phyloP scores from a whole-genome alignment of 1,139 yeast genomes.

The Geotrichum restrictum region DNA sequence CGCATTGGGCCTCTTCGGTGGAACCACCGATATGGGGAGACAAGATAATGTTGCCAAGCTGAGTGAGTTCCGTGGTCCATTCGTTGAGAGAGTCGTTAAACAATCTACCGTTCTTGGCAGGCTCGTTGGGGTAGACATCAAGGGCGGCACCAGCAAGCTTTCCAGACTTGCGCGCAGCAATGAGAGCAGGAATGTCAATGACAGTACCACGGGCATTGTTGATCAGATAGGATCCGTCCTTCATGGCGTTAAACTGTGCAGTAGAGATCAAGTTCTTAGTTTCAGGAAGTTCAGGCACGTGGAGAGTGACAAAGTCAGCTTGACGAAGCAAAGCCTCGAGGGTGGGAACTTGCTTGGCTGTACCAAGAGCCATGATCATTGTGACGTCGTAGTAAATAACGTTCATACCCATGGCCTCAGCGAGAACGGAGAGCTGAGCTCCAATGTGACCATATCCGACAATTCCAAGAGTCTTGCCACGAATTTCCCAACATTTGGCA shows the following conservation, averaged over 20 bases:
- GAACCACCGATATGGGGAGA: conserved; percentile 99
- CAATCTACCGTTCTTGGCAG: conserved; percentile 88
- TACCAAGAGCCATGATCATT: conserved; percentile 95
- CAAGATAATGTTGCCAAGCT: conserved; percentile 81
- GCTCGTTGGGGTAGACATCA: conserved; percentile 96
- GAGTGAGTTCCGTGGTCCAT: conserved; percentile 80
- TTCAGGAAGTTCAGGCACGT: conserved; percentile 92
- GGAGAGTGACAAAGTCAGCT: conserved; percentile 88
- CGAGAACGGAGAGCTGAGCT: conserved; percentile 90
- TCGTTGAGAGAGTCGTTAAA: conserved; percentile 68
- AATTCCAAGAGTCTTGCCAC: conserved; percentile 97
- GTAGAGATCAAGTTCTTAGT: conserved; percentile 86
- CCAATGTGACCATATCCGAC: conserved; percentile 99
- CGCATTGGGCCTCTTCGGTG: conserved; percentile 97
- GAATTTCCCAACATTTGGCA: conserved; percentile 96
- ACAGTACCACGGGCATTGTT: conserved; percentile 98
- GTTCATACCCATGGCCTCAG: conserved; percentile 97
- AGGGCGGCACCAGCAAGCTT: conserved; percentile 96
- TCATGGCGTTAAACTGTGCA: conserved; percentile 94
- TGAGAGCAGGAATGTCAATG: conserved; percentile 89
- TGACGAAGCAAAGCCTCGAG: conserved; percentile 73
- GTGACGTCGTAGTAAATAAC: conserved; percentile 87
- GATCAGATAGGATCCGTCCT: conserved; percentile 88
- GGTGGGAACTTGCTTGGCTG: conserved; percentile 86
- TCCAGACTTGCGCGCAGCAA: conserved; percentile 87